Evolutionary conservation across 2,329 filamentous ascomycete genomes (phyloP), one percentile per base, ranked within the genome.

Genomic region (Emericellopsis atlantica): DNA sequence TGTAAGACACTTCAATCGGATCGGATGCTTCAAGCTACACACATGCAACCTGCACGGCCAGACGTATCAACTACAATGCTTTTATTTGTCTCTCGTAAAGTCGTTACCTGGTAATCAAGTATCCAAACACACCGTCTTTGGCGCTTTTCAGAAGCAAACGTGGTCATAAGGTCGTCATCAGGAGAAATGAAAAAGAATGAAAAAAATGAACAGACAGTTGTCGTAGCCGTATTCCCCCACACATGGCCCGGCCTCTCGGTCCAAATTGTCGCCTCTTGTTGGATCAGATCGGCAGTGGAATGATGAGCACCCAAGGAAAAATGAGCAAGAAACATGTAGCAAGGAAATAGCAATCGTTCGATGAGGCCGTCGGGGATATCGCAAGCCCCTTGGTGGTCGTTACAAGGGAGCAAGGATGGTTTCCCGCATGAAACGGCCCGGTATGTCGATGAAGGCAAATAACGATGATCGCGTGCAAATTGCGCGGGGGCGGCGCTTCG

Each of bases 31-130:
- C 18, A n/a, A 8, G n/a, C 12, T 18, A 15, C n/a, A 34, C 5
- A 11, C n/a, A 34, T 34, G n/a, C n/a, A 34, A 8, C 6, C 32
- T 34, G 18, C 32, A 15, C 12, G 32, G n/a, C 7, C 12, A 15
- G 33, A 9, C n/a, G 4, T 23, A 23, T 16, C 35, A 12, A 23
- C 35, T 23, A 18, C 21, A 21, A 21, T 21, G 36, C 37, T 32
- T 62, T 62, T 61, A 60, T 56, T 60, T 61, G 53, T 55, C 58
- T 56, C 54, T 61, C 57, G 53, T 61, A 8, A 57, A 60, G 42
- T 62, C 59, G 58, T 62, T 55, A 61, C 54, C 56, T 58, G 57
- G 48, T 51, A 55, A 54, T 49, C 52, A 56, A 54, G 53, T 51
- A 50, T 55, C 53, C 53, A 57, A 50, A 56, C 48, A 55, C 50